Conservation (phyloP, 768 basidiomycete species). For the Leccinellum luteum region DNA sequence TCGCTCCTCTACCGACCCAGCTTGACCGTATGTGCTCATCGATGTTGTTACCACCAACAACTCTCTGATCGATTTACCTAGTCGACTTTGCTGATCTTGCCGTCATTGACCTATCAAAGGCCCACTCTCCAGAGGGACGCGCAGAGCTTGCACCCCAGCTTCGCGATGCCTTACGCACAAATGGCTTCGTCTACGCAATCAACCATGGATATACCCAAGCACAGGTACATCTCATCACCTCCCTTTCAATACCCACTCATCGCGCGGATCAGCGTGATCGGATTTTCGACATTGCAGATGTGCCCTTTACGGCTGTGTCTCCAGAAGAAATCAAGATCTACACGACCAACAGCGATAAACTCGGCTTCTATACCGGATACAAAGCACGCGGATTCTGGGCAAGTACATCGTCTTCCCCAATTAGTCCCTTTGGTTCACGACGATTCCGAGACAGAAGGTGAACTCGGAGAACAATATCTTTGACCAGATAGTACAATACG, state of each 20-base stretch:
- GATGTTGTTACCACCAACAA: not conserved
- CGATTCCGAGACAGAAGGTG: slow-evolving; percentile 43
- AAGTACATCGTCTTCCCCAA: slow-evolving; percentile 1
- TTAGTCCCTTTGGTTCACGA: not conserved
- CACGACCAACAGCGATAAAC: slow-evolving; percentile 36
- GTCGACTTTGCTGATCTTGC: slow-evolving; percentile 51
- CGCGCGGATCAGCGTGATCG: slow-evolving; percentile 36
- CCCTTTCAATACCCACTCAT: slow-evolving; percentile 11
- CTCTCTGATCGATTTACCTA: slow-evolving; percentile 29
- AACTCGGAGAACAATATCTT: slow-evolving; percentile 46
- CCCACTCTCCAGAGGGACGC: slow-evolving; percentile 39
- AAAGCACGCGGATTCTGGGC: slow-evolving; percentile 51
- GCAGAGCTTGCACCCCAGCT: slow-evolving; percentile 40
- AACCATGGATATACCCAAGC: slow-evolving; percentile 39
- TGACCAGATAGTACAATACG: slow-evolving; percentile 66
- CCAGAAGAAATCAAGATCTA: slow-evolving; percentile 42
- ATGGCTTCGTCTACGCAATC: slow-evolving; percentile 42
- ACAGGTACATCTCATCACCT: slow-evolving; percentile 21
- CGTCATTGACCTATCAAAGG: slow-evolving; percentile 49
- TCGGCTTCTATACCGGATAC: slow-evolving; percentile 49
- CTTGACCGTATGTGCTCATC: slow-evolving; percentile 31
- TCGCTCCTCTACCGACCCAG: slow-evolving; percentile 31
- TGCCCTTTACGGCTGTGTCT: slow-evolving; percentile 42
- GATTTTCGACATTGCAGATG: slow-evolving; percentile 48
- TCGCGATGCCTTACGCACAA: slow-evolving; percentile 42